Percentiles rank a stretch among this genome's conserved stretches.
These are phyloP conservation scores for Pseudopithomyces maydicus DNA, from an alignment of 2,329 filamentous ascomycete species.

Conservation along the genomic window DNA sequence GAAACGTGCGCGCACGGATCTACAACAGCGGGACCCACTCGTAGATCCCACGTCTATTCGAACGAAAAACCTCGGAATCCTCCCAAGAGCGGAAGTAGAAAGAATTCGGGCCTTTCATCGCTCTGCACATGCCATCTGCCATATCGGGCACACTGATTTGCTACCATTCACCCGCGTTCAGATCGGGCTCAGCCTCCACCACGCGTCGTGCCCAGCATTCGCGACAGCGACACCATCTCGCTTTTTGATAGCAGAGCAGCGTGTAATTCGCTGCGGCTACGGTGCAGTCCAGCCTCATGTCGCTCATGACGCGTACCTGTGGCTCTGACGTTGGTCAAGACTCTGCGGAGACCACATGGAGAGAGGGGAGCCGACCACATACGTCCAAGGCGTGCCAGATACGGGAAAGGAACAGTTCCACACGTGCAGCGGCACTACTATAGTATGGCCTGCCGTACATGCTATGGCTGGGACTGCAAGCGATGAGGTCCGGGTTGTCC, in stretches of 20 bases:
- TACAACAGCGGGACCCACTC: background rate
- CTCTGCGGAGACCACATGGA: constrained; percentile 19
- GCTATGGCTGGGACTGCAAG: background rate
- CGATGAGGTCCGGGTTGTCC: background rate
- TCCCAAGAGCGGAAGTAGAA: background rate
- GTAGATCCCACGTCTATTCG: background rate
- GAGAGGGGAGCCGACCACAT: constrained; percentile 36
- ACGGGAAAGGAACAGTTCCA: background rate
- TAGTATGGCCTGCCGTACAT: constrained; percentile 10
- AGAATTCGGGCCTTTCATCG: background rate
- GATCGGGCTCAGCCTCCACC: constrained; percentile 23
- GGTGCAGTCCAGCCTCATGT: constrained; percentile 18
- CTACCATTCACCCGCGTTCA: background rate
- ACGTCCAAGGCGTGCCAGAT: constrained; percentile 13
- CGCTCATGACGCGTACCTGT: constrained; percentile 36
- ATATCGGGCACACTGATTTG: background rate
- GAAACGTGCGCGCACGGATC: background rate
- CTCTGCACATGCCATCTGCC: background rate
- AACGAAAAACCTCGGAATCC: background rate
- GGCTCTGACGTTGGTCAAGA: constrained; percentile 23
- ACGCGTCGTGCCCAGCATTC: constrained; percentile 13
- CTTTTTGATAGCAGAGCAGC: constrained; percentile 12
- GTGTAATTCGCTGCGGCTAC: constrained; percentile 17
- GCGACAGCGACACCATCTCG: constrained; percentile 9
- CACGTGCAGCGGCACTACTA: background rate